Evolutionary conservation across 2,329 filamentous ascomycete genomes (phyloP).

Genomic region (Fusarium buxicola): DNA sequence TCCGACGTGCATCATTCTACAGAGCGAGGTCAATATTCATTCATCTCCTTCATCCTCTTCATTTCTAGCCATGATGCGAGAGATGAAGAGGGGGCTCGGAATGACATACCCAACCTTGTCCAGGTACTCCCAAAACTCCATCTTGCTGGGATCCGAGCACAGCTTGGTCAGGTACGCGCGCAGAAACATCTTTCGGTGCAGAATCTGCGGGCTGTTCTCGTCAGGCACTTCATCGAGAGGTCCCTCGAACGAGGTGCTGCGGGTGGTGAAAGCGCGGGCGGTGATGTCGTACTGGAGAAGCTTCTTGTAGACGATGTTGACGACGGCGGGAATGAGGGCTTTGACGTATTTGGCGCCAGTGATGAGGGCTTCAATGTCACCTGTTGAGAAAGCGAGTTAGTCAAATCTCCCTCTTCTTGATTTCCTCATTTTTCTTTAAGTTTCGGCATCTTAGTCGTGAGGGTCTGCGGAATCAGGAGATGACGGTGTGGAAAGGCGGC

Average conservation of each 20-base stretch:
- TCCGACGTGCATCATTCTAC: conserved; percentile 82
- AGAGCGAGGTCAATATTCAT: neutral
- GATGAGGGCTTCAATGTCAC: conserved; percentile 77
- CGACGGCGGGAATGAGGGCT: conserved; percentile 83
- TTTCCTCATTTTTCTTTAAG: neutral
- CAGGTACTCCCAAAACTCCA: conserved; percentile 86
- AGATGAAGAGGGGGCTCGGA: neutral
- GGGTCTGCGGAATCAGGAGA: neutral
- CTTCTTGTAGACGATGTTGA: conserved; percentile 88
- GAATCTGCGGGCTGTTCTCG: conserved; percentile 79
- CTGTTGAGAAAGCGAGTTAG: conserved; percentile 53
- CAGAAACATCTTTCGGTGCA: conserved; percentile 81
- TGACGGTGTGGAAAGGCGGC: neutral
- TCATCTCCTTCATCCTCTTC: neutral
- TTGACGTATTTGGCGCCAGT: conserved; percentile 81
- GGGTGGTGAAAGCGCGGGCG: conserved; percentile 77
- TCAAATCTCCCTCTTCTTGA: neutral
- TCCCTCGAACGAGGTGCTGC: conserved; percentile 73
- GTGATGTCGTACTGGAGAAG: conserved; percentile 85
- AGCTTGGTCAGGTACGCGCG: conserved; percentile 81
- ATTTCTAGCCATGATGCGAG: neutral
- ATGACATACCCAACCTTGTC: conserved; percentile 79
- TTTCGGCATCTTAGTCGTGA: neutral
- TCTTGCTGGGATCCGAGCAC: conserved; percentile 78
- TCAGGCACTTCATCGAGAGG: conserved; percentile 71